Percentiles rank a stretch among this genome's conserved stretches.
These are phyloP conservation scores for Fraxinus velutina DNA, from an alignment of 305 asterid genomes.

Conservation along the genomic window DNA sequence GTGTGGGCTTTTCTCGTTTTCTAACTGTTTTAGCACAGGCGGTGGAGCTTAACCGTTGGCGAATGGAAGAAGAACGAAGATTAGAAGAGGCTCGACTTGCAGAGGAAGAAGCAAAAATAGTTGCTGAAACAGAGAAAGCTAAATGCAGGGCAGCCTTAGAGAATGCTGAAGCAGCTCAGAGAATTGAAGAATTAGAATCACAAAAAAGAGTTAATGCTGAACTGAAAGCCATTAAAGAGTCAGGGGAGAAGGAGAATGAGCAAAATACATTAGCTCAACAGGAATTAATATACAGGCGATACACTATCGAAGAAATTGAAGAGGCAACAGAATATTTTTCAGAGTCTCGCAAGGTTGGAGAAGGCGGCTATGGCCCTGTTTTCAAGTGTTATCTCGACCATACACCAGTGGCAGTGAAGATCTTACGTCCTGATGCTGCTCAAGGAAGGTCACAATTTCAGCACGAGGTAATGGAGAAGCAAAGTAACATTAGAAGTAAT, in stretches of 20 bases:
- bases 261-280: slow-evolving; percentile 2
- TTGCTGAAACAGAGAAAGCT: slow-evolving; percentile 36
- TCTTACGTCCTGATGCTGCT: slow-evolving; percentile 79
- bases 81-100: slow-evolving; percentile 49
- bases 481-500: neutral
- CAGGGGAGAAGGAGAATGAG: slow-evolving; percentile 28
- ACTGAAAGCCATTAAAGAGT: slow-evolving; percentile 33
- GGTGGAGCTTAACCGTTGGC: slow-evolving; percentile 64
- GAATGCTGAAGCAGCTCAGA: slow-evolving; percentile 41
- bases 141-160: slow-evolving; percentile 35
- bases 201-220: slow-evolving; percentile 39
- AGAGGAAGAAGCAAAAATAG: slow-evolving; percentile 44
- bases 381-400: slow-evolving; percentile 74
- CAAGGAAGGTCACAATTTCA: slow-evolving; percentile 83
- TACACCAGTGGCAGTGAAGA: slow-evolving; percentile 74
- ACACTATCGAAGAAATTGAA: slow-evolving; percentile 72
- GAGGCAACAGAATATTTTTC: slow-evolving; percentile 59
- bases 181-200: slow-evolving; percentile 45
- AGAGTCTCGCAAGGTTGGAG: slow-evolving; percentile 63
- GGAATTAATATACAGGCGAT: slow-evolving; percentile 49
- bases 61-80: slow-evolving; percentile 66
- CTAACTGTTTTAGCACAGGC: slow-evolving; percentile 39
- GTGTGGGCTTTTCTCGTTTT: neutral
- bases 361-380: slow-evolving; percentile 96
- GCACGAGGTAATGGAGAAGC: slow-evolving; percentile 54